Base-by-base conservation (phyloP, 1,139 yeast genomes). In the Yamadazyma friedrichii region DNA sequence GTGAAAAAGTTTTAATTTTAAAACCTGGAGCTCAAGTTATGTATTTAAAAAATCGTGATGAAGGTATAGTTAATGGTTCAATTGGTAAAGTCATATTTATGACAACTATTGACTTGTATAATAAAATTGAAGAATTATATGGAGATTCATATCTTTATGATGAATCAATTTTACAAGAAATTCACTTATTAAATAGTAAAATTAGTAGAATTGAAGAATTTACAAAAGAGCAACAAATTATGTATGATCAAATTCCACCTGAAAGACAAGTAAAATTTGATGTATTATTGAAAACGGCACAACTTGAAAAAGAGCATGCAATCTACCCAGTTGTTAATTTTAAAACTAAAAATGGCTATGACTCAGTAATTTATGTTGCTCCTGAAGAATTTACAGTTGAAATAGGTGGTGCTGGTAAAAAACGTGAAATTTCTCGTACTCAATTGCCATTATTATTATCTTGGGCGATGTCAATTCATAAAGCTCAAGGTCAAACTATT, bases 381-480 rank as follows among this genome's bases (percentile, higher is more conserved):
- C 80, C 84, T 1, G 96, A 91, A 56, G 80, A 77, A 4, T 93
- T 95, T 77, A 70, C 74, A 1, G 67, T 88, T 24, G 44, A 56
- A 25, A 40, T 38, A 6, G 47, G 50, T 6, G 41, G 42, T 12
- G 58, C 49, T 39, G 49, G 49, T n/a, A 45, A 43, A 9, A 45
- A 48, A 9, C 52, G 52, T 15, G 52, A 51, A 37, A 42, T 54
- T 34, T 51, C 53, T 75, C 72, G 94, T 50, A 53, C 48, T 0
- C 96, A 88, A 57, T 52, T 87, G 4, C 97, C 96, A 0, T 66
- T 88, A 30, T 67, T 87, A 41, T 67, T 86, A 30, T 82, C 96
- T 10, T 88, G 96, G 95, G 95, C 96, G 0, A 64, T 88, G 53
- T 87, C 96, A 0, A 88, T 88, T 40, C 97, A 88, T 60, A 88